A percentile compares a stretch with the other conserved stretches of the same genome.
Evolutionary conservation across 106 monocot genomes (phyloP).

Genomic region (Dendrobium catenatum): DNA sequence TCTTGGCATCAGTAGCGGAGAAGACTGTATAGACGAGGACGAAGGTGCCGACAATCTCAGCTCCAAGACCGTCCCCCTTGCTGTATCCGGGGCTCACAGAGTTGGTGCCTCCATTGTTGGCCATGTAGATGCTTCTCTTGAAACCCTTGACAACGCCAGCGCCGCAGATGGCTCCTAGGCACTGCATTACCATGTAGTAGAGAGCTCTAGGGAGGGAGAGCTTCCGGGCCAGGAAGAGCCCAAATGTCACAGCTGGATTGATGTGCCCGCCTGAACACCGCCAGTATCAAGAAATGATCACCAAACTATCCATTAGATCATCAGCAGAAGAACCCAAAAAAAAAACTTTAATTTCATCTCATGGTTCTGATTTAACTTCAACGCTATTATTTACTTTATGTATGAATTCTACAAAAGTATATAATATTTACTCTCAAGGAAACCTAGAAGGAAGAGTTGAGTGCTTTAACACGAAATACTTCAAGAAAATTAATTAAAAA

Average conservation of each 20-base stretch:
- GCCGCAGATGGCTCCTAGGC: conserved; percentile 80
- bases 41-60: conserved; percentile 83
- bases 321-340: too few relatives aligned
- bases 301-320: too few relatives aligned
- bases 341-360: too few relatives aligned
- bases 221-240: conserved; percentile 63
- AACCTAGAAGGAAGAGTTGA: too few relatives aligned
- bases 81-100: conserved; percentile 53
- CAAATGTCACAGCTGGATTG: conserved; percentile 81
- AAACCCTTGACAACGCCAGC: conserved; percentile 79
- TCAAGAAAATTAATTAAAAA: too few relatives aligned
- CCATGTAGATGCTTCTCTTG: conserved; percentile 36
- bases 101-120: conserved; percentile 53
- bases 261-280: conserved; percentile 56
- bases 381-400: too few relatives aligned
- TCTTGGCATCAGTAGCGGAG: conserved; percentile 82
- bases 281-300: neutral
- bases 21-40: conserved; percentile 88
- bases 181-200: conserved; percentile 84
- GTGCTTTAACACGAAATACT: too few relatives aligned
- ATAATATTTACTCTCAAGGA: too few relatives aligned
- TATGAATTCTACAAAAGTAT: too few relatives aligned
- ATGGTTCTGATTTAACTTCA: too few relatives aligned
- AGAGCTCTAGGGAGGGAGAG: conserved; percentile 59
- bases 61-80: conserved; percentile 63